Evolutionary conservation across 192 early-diverging fungal species (phyloP).

Genomic region (Backusella tuberculispora): DNA sequence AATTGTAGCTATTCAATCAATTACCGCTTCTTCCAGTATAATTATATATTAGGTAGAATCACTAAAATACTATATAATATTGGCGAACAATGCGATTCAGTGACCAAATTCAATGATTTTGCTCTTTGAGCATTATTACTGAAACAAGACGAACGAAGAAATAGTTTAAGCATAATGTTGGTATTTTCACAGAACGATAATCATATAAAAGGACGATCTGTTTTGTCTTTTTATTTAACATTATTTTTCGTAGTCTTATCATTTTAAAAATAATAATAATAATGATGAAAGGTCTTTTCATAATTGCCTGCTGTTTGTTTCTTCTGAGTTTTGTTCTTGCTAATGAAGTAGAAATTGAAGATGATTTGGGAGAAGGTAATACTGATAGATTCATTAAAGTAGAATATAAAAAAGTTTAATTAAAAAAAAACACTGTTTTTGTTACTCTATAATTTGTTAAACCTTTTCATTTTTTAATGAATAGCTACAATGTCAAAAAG

Average conservation of each 20-base stretch:
- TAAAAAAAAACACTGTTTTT: neutral
- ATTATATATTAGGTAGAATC: too few relatives aligned
- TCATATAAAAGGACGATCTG: neutral
- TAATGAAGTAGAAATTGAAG: neutral
- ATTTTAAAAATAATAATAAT: neutral
- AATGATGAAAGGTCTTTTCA: slow-evolving; percentile 4
- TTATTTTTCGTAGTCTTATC: neutral
- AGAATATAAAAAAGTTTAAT: neutral
- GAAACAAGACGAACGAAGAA: neutral
- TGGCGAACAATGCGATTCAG: too few relatives aligned
- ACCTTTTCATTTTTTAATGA: too few relatives aligned
- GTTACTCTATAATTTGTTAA: too few relatives aligned
- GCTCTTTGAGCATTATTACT: neutral
- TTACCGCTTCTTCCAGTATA: too few relatives aligned
- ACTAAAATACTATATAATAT: too few relatives aligned
- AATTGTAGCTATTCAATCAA: too few relatives aligned
- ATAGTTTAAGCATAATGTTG: neutral
- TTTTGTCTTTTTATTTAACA: neutral
- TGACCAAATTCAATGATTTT: too few relatives aligned
- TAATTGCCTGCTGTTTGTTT: neutral
- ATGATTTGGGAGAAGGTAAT: neutral
- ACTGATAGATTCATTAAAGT: neutral
- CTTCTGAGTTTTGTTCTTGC: neutral
- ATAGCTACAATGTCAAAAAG: too few relatives aligned
- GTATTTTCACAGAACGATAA: neutral